phyloP scores from a whole-genome alignment of 306 rosid genomes.

The Prunus fruticosa region DNA sequence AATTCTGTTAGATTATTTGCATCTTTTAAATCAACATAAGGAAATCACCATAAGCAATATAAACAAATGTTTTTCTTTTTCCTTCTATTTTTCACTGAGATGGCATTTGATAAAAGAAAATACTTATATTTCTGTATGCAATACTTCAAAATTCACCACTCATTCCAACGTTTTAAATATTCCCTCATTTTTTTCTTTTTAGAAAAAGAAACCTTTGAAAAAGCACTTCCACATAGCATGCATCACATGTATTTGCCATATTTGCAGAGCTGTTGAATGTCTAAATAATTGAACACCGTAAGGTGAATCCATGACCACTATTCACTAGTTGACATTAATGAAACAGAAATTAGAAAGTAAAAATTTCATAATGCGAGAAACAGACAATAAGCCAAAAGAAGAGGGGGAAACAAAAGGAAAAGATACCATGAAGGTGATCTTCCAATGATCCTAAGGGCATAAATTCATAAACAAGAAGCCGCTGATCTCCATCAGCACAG shows the following conservation, averaged over 20 bases:
- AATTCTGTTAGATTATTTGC: not conserved
- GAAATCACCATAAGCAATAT: not conserved
- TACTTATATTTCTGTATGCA: not conserved
- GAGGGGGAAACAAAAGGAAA: not conserved
- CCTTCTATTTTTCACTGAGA: not conserved
- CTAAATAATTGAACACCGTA: not conserved
- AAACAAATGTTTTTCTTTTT: not conserved
- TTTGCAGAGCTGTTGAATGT: not conserved
- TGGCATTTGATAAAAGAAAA: not conserved
- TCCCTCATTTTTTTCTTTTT: not conserved
- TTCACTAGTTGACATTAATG: not conserved
- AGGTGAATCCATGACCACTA: not conserved
- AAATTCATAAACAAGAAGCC: slow-evolving; percentile 90
- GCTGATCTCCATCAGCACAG: slow-evolving; percentile 94
- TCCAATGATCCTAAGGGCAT: slow-evolving; percentile 83
- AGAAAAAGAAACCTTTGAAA: not conserved
- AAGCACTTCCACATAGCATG: not conserved
- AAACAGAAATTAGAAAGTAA: slow-evolving; percentile 11
- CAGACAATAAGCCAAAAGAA: not conserved
- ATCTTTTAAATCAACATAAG: not conserved
- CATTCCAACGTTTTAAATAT: not conserved
- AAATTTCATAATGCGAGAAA: slow-evolving; percentile 9
- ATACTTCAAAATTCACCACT: not conserved
- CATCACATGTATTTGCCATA: not conserved
- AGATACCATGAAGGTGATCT: slow-evolving; percentile 83